phyloP scores from a whole-genome alignment of 495 filamentous ascomycete genomes.

The Collariella sp. region DNA sequence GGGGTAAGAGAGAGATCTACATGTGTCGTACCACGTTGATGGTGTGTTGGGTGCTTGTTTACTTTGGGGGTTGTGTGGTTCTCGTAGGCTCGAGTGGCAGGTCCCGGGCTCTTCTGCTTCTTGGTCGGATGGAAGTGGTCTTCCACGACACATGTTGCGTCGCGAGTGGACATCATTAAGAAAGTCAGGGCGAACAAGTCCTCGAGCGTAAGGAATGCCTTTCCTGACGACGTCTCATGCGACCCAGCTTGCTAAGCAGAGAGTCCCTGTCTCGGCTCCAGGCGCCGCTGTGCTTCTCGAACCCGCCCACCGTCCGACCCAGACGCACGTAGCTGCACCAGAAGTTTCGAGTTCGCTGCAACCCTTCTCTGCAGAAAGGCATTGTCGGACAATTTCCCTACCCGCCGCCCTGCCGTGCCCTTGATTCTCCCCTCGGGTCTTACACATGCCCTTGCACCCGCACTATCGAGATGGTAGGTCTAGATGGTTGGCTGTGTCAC shows the following conservation, averaged over 20 bases:
- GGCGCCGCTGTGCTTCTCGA: not conserved
- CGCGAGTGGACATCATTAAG: not conserved
- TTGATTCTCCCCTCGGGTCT: not conserved
- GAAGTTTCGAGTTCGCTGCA: not conserved
- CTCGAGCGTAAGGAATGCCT: too few relatives aligned
- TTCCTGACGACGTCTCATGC: not conserved
- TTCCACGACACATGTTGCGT: not conserved
- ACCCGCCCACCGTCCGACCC: not conserved
- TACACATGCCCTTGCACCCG: not conserved
- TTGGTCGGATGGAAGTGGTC: not conserved
- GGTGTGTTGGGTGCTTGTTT: constrained; percentile 3
- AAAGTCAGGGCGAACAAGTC: not conserved
- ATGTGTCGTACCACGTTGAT: not conserved
- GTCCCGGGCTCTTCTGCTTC: not conserved
- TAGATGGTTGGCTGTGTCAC: not conserved
- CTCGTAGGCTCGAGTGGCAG: not conserved
- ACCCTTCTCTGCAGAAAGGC: constrained; percentile 1
- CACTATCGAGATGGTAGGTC: constrained; percentile 4
- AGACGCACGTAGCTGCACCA: not conserved
- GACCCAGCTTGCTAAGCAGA: not conserved
- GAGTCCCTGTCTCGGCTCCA: constrained; percentile 1
- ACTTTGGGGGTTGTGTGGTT: not conserved
- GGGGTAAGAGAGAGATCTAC: constrained; percentile 1
- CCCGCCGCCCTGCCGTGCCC: not conserved
- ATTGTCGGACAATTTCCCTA: constrained; percentile 2